A percentile compares a stretch with the other conserved stretches of the same genome.
Conservation (phyloP, 176 grass and related monocot species). For the Typha latifolia region DNA sequence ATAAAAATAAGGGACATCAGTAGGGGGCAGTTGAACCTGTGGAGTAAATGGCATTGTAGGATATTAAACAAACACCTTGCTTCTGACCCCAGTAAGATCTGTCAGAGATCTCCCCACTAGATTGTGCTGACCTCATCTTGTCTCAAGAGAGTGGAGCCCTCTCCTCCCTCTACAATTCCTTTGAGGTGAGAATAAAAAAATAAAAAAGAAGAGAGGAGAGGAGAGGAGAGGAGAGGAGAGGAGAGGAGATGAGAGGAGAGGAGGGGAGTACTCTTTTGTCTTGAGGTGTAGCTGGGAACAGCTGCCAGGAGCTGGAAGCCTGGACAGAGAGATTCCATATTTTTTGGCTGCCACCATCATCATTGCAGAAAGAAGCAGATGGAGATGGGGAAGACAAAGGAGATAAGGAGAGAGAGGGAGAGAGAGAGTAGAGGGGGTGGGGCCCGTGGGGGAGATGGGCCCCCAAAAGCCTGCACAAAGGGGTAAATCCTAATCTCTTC, state of each 20-base stretch:
- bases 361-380: conserved; percentile 27
- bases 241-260: not conserved
- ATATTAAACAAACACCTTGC: conserved; percentile 9
- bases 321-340: conserved; percentile 38
- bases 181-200: not conserved
- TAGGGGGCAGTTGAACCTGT: not conserved
- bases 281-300: conserved; percentile 6
- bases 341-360: conserved; percentile 34
- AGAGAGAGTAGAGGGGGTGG: not conserved
- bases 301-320: not conserved
- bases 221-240: not conserved
- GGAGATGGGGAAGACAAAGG: conserved; percentile 3
- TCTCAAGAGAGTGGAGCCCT: not conserved
- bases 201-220: not conserved
- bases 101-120: conserved; percentile 19
- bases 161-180: conserved; percentile 12
- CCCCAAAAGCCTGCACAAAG: conserved; percentile 31
- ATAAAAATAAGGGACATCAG: not conserved
- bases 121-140: conserved; percentile 53
- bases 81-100: conserved; percentile 17
- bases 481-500: conserved; percentile 7
- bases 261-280: conserved; percentile 5
- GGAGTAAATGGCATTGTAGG: not conserved
- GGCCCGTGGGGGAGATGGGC: conserved; percentile 3
- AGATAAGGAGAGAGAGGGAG: too few species aligned